Percentiles rank a stretch among this genome's conserved stretches.
phyloP scores from a whole-genome alignment of 2,329 filamentous ascomycete species.

The Trichoderma asperellum region DNA sequence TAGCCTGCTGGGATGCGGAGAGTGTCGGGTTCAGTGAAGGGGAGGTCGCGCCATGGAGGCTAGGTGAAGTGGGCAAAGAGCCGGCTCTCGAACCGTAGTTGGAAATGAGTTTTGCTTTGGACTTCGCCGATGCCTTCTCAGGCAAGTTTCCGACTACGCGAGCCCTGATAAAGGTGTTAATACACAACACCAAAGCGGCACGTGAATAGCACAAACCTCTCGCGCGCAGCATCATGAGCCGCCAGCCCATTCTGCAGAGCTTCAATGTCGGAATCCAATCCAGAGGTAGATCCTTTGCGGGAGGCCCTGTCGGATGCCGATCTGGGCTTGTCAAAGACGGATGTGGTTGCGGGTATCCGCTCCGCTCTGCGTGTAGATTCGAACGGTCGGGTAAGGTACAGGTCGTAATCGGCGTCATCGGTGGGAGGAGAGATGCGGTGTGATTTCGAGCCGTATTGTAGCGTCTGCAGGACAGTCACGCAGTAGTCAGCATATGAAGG shows the following conservation, averaged over 20 bases:
- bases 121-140: constrained; percentile 41
- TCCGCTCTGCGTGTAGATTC: constrained; percentile 52
- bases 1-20: constrained; percentile 55
- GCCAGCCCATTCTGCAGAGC: constrained; percentile 50
- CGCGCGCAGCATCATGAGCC: constrained; percentile 43
- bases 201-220: constrained; percentile 40
- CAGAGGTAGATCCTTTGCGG: constrained; percentile 45
- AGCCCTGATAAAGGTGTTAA: constrained; percentile 37
- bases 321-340: constrained; percentile 51
- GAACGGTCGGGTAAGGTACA: constrained; percentile 59
- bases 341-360: constrained; percentile 56
- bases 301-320: constrained; percentile 41
- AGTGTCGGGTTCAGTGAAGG: constrained; percentile 55
- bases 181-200: constrained; percentile 25
- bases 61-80: constrained; percentile 58
- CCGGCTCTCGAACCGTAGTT: constrained; percentile 45
- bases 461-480: constrained; percentile 45
- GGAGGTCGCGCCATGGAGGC: constrained; percentile 58
- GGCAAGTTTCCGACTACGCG: constrained; percentile 44
- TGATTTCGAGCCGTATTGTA: constrained; percentile 57
- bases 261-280: constrained; percentile 55
- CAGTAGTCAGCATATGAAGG: constrained; percentile 31
- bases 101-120: constrained; percentile 50
- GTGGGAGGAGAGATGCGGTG: constrained; percentile 51
- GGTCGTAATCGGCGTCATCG: constrained; percentile 56